Conservation (phyloP, 2,329 filamentous ascomycete species). For the Lojkania enalia region DNA sequence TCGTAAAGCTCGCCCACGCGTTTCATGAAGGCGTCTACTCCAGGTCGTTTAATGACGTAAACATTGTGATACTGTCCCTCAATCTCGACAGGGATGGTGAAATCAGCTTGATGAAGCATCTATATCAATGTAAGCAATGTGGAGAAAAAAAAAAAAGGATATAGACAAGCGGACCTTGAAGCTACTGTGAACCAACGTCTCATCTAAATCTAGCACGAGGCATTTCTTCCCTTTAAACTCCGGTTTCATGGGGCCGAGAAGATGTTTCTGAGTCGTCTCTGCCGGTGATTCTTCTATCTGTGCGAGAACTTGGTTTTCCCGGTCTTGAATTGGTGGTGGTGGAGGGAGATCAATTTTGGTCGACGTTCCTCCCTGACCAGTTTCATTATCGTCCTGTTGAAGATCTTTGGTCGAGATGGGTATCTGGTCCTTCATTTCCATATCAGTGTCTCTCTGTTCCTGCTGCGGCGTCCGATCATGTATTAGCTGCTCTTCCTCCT, state of each 20-base stretch:
- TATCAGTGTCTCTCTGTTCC: constrained; percentile 55
- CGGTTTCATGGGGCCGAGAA: constrained; percentile 80
- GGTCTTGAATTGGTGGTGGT: constrained; percentile 57
- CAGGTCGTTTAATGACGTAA: constrained; percentile 98
- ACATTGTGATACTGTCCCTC: constrained; percentile 99
- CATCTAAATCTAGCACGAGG: constrained; percentile 90
- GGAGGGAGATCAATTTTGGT: constrained; percentile 57
- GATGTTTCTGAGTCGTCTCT: constrained; percentile 62
- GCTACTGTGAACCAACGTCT: constrained; percentile 96
- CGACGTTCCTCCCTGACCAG: constrained; percentile 28
- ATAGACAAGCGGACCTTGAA: constrained; percentile 73
- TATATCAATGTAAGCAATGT: constrained; percentile 47
- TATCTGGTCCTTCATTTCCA: constrained; percentile 67
- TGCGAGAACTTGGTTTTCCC: constrained; percentile 45
- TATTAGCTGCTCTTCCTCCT: constrained; percentile 49
- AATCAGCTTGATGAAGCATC: constrained; percentile 97
- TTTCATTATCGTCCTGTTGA: constrained; percentile 43
- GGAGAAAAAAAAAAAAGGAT: neutral
- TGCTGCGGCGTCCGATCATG: constrained; percentile 55
- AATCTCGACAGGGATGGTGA: constrained; percentile 98
- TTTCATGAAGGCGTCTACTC: constrained; percentile 99
- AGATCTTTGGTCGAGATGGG: constrained; percentile 58
- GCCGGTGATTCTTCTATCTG: constrained; percentile 48
- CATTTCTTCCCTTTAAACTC: constrained; percentile 89
- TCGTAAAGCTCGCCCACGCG: constrained; percentile 96